Conservation (phyloP, 2,329 filamentous ascomycete species). For the Trichoderma koningii region DNA sequence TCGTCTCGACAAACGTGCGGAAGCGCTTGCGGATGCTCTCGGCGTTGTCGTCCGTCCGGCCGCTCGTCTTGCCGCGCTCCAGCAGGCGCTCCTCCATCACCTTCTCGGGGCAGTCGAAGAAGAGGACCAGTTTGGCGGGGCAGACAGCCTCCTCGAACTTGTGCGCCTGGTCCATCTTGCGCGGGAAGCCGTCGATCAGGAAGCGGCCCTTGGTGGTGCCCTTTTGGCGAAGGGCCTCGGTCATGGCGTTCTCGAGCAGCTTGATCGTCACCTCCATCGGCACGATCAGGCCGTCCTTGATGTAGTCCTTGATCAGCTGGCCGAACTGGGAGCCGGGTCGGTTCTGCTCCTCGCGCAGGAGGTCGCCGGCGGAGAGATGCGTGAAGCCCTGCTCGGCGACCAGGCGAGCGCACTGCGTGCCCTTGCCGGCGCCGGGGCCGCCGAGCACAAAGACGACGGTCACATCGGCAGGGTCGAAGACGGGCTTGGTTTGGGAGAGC, state of each 20-base stretch:
- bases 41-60: slow-evolving; percentile 87
- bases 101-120: slow-evolving; percentile 89
- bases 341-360: slow-evolving; percentile 90
- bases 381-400: slow-evolving; percentile 87
- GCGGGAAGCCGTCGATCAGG: slow-evolving; percentile 80
- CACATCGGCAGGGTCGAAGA: slow-evolving; percentile 74
- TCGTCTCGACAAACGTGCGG: slow-evolving; percentile 89
- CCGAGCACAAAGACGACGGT: slow-evolving; percentile 97
- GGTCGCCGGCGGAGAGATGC: slow-evolving; percentile 89
- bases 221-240: slow-evolving; percentile 60
- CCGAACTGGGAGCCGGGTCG: slow-evolving; percentile 86
- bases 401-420: slow-evolving; percentile 89
- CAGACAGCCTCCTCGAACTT: slow-evolving; percentile 92
- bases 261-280: slow-evolving; percentile 98
- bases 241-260: slow-evolving; percentile 92
- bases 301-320: slow-evolving; percentile 88
- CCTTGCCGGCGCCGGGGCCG: slow-evolving; percentile 93
- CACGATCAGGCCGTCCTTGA: slow-evolving; percentile 92
- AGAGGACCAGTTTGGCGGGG: slow-evolving; percentile 80
- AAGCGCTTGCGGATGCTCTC: slow-evolving; percentile 97
- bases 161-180: slow-evolving; percentile 94
- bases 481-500: slow-evolving; percentile 59
- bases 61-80: slow-evolving; percentile 89
- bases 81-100: slow-evolving; percentile 83
- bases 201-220: slow-evolving; percentile 65